Evolutionary conservation across 345 rosid species (phyloP), one percentile per base, ranked within the genome.

Genomic region (Trapa incisa): DNA sequence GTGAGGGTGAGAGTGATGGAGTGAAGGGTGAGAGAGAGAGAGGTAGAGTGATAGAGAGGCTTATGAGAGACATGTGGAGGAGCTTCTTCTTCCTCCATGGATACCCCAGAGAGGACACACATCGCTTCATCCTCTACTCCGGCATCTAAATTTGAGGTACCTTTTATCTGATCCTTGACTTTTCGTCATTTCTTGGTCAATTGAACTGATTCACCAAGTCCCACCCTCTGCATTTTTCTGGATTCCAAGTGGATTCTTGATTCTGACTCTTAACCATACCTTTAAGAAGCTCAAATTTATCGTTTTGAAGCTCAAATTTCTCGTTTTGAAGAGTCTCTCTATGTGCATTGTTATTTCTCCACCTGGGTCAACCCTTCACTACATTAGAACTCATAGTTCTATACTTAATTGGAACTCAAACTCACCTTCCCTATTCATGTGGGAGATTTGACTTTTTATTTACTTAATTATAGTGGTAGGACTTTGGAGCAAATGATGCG

Each of bases 121-220:
- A 85, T 83, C 83, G 80, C 78, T 11, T 65, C 67, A 15, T 65
- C 67, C 58, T 42, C 67, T 53, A 71, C 85, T 68, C 81, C 94
- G 50, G 79, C 83, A 70, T 83, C 98, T 11, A 89, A 86, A 70
- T 80, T 89, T 69, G 98, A 92, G 96, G 98, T 89, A 53, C 60
- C 22, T 15, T 3, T 41, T 43, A 42, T 65, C 67, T 65, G 32
- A 5, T 65, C 15, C 48, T 45, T 45, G 48, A 45, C 48, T 45
- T 45, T 13, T 45, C 11, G 48, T 45, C 0, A 45, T 45, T 64
- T 64, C 38, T 58, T 38, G 0, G 37, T 58, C 63, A 58, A 33
- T 32, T 50, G 17, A 16, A 6, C 54, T 14, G 54, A 50, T 50
- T 50, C 12, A 17, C 54, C 54, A 16, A 50, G n/a, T 50, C n/a